Conservation (phyloP, 257 asterid genomes). For the Fraxinus americana region DNA sequence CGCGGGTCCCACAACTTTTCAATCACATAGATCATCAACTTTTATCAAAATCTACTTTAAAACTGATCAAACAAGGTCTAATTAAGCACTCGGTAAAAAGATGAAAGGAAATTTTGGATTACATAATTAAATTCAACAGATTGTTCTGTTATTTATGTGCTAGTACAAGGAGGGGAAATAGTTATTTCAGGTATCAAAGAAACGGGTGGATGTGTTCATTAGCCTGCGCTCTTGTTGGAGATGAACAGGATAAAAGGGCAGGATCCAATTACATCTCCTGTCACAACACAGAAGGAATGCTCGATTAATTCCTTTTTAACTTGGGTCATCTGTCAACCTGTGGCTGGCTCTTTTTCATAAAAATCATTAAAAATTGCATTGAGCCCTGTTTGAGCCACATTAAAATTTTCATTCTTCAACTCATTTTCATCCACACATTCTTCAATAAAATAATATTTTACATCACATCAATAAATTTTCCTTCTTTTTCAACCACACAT, state of each 20-base stretch:
- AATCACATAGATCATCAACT: too few relatives aligned
- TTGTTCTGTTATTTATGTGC: not conserved
- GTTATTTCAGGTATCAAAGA: conserved; percentile 3
- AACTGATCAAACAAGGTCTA: too few relatives aligned
- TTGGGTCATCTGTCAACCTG: not conserved
- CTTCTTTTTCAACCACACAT: too few relatives aligned
- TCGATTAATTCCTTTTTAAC: not conserved
- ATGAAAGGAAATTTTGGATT: not conserved
- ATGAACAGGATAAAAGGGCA: not conserved
- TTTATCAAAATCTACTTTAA: too few relatives aligned
- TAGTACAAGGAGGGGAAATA: not conserved
- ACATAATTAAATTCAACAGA: not conserved
- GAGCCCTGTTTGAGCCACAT: too few relatives aligned
- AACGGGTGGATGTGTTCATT: conserved; percentile 7
- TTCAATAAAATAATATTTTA: too few relatives aligned
- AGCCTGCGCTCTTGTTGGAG: not conserved
- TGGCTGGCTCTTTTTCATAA: not conserved
- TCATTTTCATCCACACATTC: too few relatives aligned
- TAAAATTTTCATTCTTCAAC: too few relatives aligned
- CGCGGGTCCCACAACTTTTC: too few relatives aligned
- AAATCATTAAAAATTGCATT: not conserved
- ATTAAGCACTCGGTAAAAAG: not conserved
- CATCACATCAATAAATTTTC: too few relatives aligned
- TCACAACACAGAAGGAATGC: not conserved
- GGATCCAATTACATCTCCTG: not conserved